phyloP scores from a whole-genome alignment of 148 eudicot species.

The Rhododendron griersonianum region DNA sequence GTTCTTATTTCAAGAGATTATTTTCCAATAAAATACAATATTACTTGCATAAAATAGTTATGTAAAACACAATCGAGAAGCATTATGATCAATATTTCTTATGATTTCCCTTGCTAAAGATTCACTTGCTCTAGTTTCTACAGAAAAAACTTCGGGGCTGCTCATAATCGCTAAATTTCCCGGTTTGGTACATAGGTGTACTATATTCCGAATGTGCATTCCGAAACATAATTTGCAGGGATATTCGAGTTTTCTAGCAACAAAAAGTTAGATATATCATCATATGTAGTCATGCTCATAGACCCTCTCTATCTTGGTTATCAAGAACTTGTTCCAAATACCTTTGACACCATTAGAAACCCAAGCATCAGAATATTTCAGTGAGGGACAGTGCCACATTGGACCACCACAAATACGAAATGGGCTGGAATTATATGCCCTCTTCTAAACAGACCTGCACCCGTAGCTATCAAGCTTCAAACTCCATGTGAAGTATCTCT shows the following conservation, averaged over 20 bases:
- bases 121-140: not conserved
- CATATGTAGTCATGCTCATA: not conserved
- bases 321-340: no score
- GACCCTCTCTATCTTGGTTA: not conserved
- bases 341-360: not conserved
- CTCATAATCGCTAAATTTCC: not conserved
- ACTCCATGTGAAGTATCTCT: not conserved
- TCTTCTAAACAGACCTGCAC: not conserved
- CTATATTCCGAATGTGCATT: not conserved
- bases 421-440: not conserved
- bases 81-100: not conserved
- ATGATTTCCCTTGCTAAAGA: not conserved
- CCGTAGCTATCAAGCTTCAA: not conserved
- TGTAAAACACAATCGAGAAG: not conserved
- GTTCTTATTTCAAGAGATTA: not conserved
- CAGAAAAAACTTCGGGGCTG: not conserved
- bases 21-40: not conserved
- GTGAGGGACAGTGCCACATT: not conserved
- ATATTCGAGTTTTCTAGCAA: not conserved
- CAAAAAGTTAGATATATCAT: not conserved
- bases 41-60: not conserved
- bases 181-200: not conserved
- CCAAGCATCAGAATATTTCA: not conserved
- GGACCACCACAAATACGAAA: not conserved
- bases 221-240: not conserved